phyloP scores from a whole-genome alignment of 179 eudicot species.

The Spinacia oleracea region DNA sequence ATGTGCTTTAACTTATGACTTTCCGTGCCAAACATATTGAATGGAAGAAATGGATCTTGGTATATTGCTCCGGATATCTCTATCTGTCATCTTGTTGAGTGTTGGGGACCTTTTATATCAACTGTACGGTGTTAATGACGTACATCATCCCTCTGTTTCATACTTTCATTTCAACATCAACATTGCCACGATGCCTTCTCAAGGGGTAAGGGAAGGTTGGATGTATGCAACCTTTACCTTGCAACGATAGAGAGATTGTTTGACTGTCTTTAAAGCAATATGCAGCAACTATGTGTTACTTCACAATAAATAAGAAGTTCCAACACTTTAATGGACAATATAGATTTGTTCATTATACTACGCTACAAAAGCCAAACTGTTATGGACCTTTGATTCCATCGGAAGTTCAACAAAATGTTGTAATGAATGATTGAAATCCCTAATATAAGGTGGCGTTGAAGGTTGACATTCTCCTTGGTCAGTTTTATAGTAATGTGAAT shows the following conservation, averaged over 20 bases:
- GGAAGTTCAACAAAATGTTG: not conserved
- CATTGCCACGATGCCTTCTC: not conserved
- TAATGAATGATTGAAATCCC: not conserved
- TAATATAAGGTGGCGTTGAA: not conserved
- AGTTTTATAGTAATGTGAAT: not conserved
- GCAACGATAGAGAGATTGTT: not conserved
- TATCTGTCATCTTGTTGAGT: not conserved
- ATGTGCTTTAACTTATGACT: not conserved
- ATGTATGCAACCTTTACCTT: not conserved
- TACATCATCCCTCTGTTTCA: not conserved
- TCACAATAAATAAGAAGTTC: not conserved
- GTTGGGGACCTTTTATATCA: constrained; percentile 1
- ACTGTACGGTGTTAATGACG: not conserved
- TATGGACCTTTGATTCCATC: not conserved
- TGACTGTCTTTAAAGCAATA: not conserved
- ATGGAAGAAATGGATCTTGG: not conserved
- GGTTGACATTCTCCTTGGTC: constrained; percentile 1
- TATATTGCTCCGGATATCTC: not conserved
- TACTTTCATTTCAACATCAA: not conserved
- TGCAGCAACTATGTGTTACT: not conserved
- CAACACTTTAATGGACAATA: not conserved
- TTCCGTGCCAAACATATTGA: not conserved
- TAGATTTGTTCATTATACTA: not conserved
- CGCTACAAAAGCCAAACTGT: not conserved
- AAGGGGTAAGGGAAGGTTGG: not conserved